These are phyloP conservation scores for Botrytis galanthina DNA, from an alignment of 2,329 filamentous ascomycete species.

Conservation along the genomic window DNA sequence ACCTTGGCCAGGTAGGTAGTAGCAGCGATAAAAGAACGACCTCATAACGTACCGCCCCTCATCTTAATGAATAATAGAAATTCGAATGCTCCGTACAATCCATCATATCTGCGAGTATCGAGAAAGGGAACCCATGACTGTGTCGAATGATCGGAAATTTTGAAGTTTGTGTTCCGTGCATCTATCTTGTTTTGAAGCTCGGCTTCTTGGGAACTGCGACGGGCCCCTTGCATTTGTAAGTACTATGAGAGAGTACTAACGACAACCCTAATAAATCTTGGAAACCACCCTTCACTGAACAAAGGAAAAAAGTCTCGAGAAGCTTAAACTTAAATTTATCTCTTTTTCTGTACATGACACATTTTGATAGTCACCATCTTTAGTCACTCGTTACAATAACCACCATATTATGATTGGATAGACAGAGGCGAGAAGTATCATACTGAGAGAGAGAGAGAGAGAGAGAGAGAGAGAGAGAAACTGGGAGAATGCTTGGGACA, in stretches of 20 bases:
- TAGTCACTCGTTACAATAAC: not conserved
- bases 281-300: not conserved
- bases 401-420: constrained; percentile 7
- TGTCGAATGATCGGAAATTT: constrained; percentile 15
- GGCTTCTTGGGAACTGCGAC: not conserved
- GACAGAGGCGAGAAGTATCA: not conserved
- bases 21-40: not conserved
- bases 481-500: constrained; percentile 12
- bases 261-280: not conserved
- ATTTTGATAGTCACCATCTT: not conserved
- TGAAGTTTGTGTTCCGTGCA: not conserved
- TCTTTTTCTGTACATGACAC: not conserved
- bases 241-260: not conserved
- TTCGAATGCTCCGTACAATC: too few relatives aligned
- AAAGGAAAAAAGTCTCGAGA: not conserved
- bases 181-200: not conserved
- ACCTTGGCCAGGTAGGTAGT: not conserved
- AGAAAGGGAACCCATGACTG: constrained; percentile 8
- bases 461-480: not conserved
- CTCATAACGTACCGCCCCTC: not conserved
- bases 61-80: not conserved
- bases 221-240: not conserved
- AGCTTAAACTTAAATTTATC: not conserved
- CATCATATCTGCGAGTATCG: not conserved
- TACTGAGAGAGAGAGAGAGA: not conserved